A percentile compares a stretch with the other conserved stretches of the same genome.
phyloP scores from a whole-genome alignment of 345 rosid genomes.

The Populus deltoides region DNA sequence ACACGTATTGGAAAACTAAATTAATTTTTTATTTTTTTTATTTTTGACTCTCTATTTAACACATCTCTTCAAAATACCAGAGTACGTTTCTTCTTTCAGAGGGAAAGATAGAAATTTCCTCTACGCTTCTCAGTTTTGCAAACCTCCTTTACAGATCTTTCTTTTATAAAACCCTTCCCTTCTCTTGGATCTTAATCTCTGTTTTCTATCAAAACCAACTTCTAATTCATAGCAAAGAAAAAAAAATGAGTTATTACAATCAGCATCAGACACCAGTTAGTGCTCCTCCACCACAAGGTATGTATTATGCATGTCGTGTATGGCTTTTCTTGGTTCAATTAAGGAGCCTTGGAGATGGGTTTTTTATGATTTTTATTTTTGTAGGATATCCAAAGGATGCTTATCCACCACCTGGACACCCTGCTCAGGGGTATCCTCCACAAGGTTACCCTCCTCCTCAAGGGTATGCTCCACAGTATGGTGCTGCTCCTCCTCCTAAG shows the following conservation, averaged over 20 bases:
- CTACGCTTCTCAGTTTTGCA: not conserved
- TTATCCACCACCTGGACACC: slow-evolving; percentile 64
- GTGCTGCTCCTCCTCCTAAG: slow-evolving; percentile 30
- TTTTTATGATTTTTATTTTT: not conserved
- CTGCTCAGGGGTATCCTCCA: slow-evolving; percentile 41
- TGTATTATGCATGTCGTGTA: not conserved
- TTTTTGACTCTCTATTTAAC: no score
- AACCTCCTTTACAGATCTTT: not conserved
- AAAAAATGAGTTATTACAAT: slow-evolving; percentile 46
- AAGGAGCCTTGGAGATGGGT: not conserved
- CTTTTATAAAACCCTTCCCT: not conserved
- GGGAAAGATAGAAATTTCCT: not conserved
- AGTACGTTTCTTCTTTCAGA: not conserved
- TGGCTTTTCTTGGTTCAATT: not conserved
- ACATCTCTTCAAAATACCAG: no score
- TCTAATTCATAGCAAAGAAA: not conserved
- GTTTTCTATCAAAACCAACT: not conserved
- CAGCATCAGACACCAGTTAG: slow-evolving; percentile 59
- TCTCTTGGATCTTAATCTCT: not conserved
- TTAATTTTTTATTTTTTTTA: no score
- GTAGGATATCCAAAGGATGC: slow-evolving; percentile 56
- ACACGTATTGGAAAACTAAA: no score
- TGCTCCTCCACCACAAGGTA: slow-evolving; percentile 73
- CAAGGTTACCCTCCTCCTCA: slow-evolving; percentile 30
- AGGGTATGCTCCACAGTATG: slow-evolving; percentile 42